Evolutionary conservation across 2,329 filamentous ascomycete species (phyloP).

Genomic region (Sporothrix pallida): DNA sequence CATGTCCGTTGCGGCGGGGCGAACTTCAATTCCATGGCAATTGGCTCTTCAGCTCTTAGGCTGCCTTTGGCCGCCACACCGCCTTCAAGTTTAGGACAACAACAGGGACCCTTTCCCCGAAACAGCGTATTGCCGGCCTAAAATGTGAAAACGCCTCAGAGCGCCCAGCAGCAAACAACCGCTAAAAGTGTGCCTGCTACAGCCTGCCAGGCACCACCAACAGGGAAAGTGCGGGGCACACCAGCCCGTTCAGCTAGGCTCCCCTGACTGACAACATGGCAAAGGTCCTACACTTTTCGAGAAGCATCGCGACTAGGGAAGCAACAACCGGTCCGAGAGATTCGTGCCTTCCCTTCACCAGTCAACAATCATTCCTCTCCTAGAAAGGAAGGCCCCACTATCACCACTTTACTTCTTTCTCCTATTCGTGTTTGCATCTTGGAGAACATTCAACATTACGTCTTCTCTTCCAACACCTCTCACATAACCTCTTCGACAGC

Average conservation of each 20-base stretch:
- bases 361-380: background rate
- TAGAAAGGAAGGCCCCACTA: constrained; percentile 1
- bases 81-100: background rate
- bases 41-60: background rate
- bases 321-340: constrained; percentile 10
- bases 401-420: background rate
- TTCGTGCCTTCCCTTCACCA: constrained; percentile 3
- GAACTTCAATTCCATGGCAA: background rate
- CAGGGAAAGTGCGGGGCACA: constrained; percentile 19
- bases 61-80: background rate
- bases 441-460: background rate
- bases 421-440: background rate
- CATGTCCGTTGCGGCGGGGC: background rate
- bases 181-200: background rate
- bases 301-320: constrained; percentile 25
- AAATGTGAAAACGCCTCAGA: background rate
- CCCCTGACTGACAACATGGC: background rate
- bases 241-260: background rate
- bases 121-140: constrained; percentile 2
- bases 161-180: background rate
- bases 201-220: background rate
- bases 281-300: constrained; percentile 3
- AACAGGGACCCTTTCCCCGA: background rate
- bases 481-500: background rate
- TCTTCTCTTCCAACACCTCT: no score